These are phyloP conservation scores for Stenogyne calaminthoides DNA, from an alignment of 305 asterid genomes.

Conservation along the genomic window DNA sequence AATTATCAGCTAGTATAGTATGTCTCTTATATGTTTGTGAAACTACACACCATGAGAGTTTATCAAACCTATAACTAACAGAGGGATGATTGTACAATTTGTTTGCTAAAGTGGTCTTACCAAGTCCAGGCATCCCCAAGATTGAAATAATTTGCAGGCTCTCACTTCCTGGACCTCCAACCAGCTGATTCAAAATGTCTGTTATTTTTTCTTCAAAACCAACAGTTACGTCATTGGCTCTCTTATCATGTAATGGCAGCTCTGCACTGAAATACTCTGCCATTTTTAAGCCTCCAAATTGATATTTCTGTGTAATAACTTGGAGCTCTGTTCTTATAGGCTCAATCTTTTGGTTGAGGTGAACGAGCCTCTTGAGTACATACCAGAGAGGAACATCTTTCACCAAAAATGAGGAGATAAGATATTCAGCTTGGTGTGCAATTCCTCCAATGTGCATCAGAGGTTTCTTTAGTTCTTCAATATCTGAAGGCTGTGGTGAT, in stretches of 20 bases:
- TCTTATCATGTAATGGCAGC: not conserved
- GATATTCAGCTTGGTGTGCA: not conserved
- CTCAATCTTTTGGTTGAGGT: not conserved
- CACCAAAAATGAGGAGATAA: not conserved
- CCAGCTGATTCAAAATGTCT: constrained; percentile 7
- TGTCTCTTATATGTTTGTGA: constrained; percentile 18
- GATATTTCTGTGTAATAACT: not conserved
- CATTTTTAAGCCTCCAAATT: not conserved
- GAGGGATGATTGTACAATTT: constrained; percentile 19
- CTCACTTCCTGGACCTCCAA: not conserved
- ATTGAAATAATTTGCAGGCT: constrained; percentile 2
- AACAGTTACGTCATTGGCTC: constrained; percentile 6
- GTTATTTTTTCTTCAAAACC: constrained; percentile 25
- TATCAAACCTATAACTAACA: not conserved
- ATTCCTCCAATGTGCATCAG: not conserved
- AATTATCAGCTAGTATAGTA: not conserved
- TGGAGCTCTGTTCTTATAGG: not conserved
- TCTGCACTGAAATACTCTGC: constrained; percentile 7
- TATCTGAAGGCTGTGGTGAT: not conserved
- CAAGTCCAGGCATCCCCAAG: constrained; percentile 27
- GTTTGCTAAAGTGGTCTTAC: constrained; percentile 28
- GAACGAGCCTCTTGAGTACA: not conserved
- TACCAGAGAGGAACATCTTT: constrained; percentile 6
- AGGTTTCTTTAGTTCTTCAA: not conserved
- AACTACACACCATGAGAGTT: not conserved